Base-by-base conservation (phyloP, 192 early-diverging fungal species). In the Umbelopsis sp. region DNA sequence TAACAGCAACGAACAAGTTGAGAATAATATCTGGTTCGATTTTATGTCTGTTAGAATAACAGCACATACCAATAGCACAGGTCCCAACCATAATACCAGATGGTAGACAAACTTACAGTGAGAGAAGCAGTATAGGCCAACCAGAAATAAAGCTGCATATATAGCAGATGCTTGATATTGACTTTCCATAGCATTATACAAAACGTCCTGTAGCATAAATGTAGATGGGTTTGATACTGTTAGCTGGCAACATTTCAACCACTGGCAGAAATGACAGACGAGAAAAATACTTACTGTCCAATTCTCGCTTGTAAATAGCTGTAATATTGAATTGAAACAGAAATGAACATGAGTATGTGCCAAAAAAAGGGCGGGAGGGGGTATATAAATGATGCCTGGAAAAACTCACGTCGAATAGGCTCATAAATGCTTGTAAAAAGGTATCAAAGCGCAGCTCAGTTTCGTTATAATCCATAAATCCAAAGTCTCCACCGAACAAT, bases 1-100 rank as follows among this genome's bases (percentile, higher is more conserved):
- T 80, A 17, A 88, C 83, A 41, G 85, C 85, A 54, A 88, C 83
- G 11, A 86, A 79, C 73, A 88, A 79, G 45, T 83, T 86, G 29
- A 85, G 68, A 53, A 86, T 66, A 3, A 88, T 80, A 54, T 83
- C 84, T 86, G 68, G 7, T 4, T 2, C 52, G 26, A 22, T 2
- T 32, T 14, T n/a, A 36, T n/a, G 8, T 21, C 34, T 10, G 20
- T 62, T 29, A 51, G 50, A 17, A 31, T 25, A 4, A 53, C n/a
- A 49, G 34, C 54, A 7, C n/a, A 44, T 11, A 16, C 5, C 14
- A 22, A 24, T 1, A 16, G 8, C 29, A 66, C 4, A 8, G 10
- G 21, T 25, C 24, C 34, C 22, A 54, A 22, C 49, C n/a, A n/a
- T 5, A 5, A 54, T 54, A 29, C 26, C 11, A 59, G 17, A 20